Evolutionary conservation across 768 basidiomycete species (phyloP).

Genomic region (Termitomyces sp.): DNA sequence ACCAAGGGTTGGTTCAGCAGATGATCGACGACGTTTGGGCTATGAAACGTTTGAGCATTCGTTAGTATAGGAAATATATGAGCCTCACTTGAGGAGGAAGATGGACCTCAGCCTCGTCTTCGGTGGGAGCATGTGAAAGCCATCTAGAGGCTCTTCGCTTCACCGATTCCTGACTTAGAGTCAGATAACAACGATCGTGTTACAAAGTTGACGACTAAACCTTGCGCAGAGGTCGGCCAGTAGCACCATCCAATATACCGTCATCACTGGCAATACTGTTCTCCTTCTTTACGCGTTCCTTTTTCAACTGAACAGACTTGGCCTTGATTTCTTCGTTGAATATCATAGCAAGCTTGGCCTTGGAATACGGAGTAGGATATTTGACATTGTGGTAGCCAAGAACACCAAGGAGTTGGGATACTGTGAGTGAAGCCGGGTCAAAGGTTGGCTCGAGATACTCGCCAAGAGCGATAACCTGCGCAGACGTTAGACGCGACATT

Average conservation of each 20-base stretch:
- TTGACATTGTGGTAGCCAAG: slow-evolving; percentile 72
- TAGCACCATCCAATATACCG: slow-evolving; percentile 79
- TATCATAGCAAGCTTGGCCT: slow-evolving; percentile 68
- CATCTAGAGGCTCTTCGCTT: slow-evolving; percentile 59
- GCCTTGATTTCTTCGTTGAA: slow-evolving; percentile 75
- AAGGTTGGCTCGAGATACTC: slow-evolving; percentile 80
- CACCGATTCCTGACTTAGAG: slow-evolving; percentile 16
- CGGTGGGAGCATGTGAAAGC: slow-evolving; percentile 50
- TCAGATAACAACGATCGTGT: slow-evolving; percentile 3
- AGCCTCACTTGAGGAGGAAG: slow-evolving; percentile 55
- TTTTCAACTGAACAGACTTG: slow-evolving; percentile 50
- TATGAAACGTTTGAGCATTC: slow-evolving; percentile 20
- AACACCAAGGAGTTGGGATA: slow-evolving; percentile 77
- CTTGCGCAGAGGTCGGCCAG: slow-evolving; percentile 54
- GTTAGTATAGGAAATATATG: not conserved
- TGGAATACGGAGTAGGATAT: slow-evolving; percentile 72
- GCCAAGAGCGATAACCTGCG: slow-evolving; percentile 68
- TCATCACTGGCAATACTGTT: slow-evolving; percentile 75
- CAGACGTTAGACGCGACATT: slow-evolving; percentile 77
- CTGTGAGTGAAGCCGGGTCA: slow-evolving; percentile 66
- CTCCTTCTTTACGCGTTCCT: slow-evolving; percentile 57
- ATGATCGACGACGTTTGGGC: slow-evolving; percentile 79
- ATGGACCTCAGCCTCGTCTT: slow-evolving; percentile 41
- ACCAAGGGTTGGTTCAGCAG: slow-evolving; percentile 67
- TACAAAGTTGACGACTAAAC: not conserved